Evolutionary conservation across 768 basidiomycete species (phyloP).

Genomic region (Peribolospora kevripleyi): DNA sequence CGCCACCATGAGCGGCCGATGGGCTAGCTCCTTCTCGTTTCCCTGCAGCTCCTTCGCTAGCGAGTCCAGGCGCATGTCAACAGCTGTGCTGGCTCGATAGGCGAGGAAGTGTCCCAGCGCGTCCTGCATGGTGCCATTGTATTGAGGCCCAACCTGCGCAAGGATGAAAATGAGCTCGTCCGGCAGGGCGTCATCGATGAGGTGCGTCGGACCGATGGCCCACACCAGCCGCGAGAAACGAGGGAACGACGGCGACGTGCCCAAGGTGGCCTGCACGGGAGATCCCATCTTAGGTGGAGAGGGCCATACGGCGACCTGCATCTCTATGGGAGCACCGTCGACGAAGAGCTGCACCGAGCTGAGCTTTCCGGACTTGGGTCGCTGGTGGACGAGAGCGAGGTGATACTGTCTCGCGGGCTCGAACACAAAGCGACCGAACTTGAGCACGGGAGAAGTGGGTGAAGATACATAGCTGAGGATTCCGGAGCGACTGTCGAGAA

Average conservation of each 20-base stretch:
- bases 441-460: too few relatives aligned
- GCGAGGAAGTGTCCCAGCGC: too few relatives aligned
- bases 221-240: neutral
- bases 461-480: too few relatives aligned
- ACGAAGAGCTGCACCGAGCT: neutral
- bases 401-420: neutral
- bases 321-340: conserved; percentile 1
- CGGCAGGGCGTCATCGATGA: conserved; percentile 1
- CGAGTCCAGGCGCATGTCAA: neutral
- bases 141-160: neutral
- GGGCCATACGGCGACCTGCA: neutral
- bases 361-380: neutral
- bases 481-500: too few relatives aligned
- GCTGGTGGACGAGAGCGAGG: conserved; percentile 3
- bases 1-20: neutral
- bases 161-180: conserved; percentile 1
- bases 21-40: neutral
- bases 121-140: neutral
- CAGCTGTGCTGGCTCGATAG: neutral
- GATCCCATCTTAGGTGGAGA: neutral
- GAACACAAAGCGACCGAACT: too few relatives aligned
- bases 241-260: neutral
- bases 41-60: neutral
- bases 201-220: conserved; percentile 1
- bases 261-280: neutral